A percentile compares a stretch with the other conserved stretches of the same genome.
These are phyloP conservation scores for Backusella macrospora DNA, from an alignment of 192 early-diverging fungal genomes.

Conservation along the genomic window DNA sequence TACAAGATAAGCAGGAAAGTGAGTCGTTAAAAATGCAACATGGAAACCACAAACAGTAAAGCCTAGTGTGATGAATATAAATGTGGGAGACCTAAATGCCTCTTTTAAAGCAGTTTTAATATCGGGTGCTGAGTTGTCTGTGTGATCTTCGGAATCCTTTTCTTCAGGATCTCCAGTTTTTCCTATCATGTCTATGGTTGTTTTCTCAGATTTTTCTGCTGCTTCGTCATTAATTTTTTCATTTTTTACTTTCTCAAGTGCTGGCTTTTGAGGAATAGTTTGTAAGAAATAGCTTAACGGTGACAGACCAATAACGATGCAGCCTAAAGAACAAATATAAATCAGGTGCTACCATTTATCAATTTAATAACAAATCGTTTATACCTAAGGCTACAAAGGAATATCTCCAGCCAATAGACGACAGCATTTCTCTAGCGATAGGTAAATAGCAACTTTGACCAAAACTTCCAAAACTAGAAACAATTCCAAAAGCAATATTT, in stretches of 20 bases:
- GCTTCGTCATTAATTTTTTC: background rate
- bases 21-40: conserved; percentile 34
- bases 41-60: conserved; percentile 41
- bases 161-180: background rate
- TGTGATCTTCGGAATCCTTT: background rate
- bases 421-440: conserved; percentile 27
- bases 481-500: conserved; percentile 38
- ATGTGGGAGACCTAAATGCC: conserved; percentile 29
- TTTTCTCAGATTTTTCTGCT: background rate
- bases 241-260: background rate
- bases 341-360: background rate
- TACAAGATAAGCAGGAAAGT: conserved; percentile 41
- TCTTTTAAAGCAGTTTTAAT: conserved; percentile 28
- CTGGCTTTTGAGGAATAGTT: conserved; percentile 18
- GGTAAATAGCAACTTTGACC: conserved; percentile 40
- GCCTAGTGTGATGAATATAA: conserved; percentile 32
- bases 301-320: conserved; percentile 7
- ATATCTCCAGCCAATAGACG: conserved; percentile 31
- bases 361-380: background rate
- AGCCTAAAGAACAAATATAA: conserved; percentile 9
- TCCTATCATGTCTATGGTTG: background rate
- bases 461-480: conserved; percentile 39
- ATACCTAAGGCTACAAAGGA: conserved; percentile 35
- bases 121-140: background rate
- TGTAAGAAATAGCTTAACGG: conserved; percentile 29